Percentiles rank a stretch among this genome's conserved stretches.
Evolutionary conservation across 1,284 basidiomycete genomes (phyloP).

Genomic region (Cutaneotrichosporon sp.): DNA sequence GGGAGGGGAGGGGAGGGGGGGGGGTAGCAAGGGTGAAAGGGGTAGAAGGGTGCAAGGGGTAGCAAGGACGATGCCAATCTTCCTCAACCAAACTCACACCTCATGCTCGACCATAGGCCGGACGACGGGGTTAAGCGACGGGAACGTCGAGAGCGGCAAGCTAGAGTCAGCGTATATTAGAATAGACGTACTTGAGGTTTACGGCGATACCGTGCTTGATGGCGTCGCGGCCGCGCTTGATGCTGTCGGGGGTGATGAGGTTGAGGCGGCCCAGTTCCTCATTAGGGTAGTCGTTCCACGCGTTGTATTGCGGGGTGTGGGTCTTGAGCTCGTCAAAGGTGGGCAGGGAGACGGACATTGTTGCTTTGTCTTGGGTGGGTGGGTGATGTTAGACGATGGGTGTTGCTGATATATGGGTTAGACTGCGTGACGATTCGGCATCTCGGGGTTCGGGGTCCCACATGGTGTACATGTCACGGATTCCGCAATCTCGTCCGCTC

Average conservation of each 20-base stretch:
- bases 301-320: conserved; percentile 38
- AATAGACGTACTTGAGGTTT: conserved; percentile 37
- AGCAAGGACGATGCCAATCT: neutral
- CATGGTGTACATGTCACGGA: too few species aligned
- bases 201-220: conserved; percentile 38
- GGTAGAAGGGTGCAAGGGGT: too few species aligned
- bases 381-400: too few species aligned
- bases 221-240: conserved; percentile 34
- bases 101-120: conserved; percentile 11
- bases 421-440: too few species aligned
- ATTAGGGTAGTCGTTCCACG: conserved; percentile 40
- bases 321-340: conserved; percentile 30
- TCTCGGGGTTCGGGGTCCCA: too few species aligned
- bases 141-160: conserved; percentile 16
- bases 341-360: neutral
- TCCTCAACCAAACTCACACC: conserved; percentile 7
- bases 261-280: conserved; percentile 43
- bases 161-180: conserved; percentile 7
- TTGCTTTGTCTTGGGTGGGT: neutral
- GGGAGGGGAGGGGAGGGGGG: neutral
- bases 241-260: conserved; percentile 35
- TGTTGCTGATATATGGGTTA: too few species aligned
- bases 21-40: too few species aligned
- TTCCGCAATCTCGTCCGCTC: too few species aligned
- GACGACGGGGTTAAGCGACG: conserved; percentile 5